A percentile compares a stretch with the other conserved stretches of the same genome.
phyloP scores from a whole-genome alignment of 78 protist genomes.

The Cavenderia fasciculata region DNA sequence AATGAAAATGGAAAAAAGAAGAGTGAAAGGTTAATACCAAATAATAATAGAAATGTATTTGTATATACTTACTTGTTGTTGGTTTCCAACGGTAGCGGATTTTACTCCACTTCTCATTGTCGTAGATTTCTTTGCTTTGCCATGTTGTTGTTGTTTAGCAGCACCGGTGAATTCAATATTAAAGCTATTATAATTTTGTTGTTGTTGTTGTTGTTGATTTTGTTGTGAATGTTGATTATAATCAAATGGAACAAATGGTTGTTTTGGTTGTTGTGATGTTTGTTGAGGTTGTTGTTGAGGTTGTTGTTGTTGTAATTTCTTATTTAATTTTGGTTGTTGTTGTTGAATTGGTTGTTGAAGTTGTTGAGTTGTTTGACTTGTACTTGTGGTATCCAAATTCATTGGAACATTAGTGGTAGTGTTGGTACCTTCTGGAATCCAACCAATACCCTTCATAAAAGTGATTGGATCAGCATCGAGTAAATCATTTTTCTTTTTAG shows the following conservation, averaged over 20 bases:
- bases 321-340: neutral
- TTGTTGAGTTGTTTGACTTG: neutral
- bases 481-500: slow-evolving; percentile 34
- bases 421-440: slow-evolving; percentile 42
- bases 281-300: neutral
- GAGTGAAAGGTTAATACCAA: no score
- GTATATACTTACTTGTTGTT: no score
- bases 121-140: neutral
- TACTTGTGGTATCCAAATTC: neutral
- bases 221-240: neutral
- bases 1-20: no score
- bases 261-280: slow-evolving; percentile 34
- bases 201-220: neutral
- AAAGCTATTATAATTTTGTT: neutral
- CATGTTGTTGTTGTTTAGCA: no score
- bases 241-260: slow-evolving; percentile 30
- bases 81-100: no score
- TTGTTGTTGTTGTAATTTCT: slow-evolving; percentile 17
- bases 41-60: no score
- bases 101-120: neutral
- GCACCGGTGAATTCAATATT: neutral
- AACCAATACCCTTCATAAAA: slow-evolving; percentile 81
- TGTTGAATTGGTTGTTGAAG: neutral
- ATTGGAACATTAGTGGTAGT: neutral
- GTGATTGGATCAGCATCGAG: slow-evolving; percentile 32